A percentile compares a stretch with the other conserved stretches of the same genome.
Evolutionary conservation across 2,329 filamentous ascomycete genomes (phyloP).

Genomic region (Exserohilum rostratum): DNA sequence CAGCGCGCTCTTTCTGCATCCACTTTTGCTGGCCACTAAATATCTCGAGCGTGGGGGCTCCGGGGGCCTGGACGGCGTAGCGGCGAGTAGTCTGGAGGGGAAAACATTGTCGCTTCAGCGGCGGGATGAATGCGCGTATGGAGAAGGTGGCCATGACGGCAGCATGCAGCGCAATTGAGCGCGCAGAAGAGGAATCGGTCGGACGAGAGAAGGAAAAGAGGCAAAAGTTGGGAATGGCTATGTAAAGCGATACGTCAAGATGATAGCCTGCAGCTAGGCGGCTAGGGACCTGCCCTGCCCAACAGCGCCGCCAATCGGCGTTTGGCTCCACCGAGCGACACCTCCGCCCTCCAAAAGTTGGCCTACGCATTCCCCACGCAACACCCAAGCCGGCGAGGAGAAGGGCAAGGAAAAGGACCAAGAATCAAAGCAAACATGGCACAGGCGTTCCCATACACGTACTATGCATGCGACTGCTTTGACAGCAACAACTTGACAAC

Average conservation of each 20-base stretch:
- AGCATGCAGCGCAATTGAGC: neutral
- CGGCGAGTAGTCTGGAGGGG: slow-evolving; percentile 49
- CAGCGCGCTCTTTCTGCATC: slow-evolving; percentile 88
- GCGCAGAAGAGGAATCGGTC: neutral
- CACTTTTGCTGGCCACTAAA: slow-evolving; percentile 90
- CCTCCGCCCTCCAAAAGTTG: slow-evolving; percentile 5
- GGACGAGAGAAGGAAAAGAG: neutral
- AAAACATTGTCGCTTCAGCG: slow-evolving; percentile 33
- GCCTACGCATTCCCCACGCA: slow-evolving; percentile 7
- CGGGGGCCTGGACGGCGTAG: slow-evolving; percentile 80
- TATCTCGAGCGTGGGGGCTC: slow-evolving; percentile 80
- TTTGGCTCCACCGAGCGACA: slow-evolving; percentile 15
- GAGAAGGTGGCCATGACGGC: slow-evolving; percentile 41
- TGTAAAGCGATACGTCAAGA: slow-evolving; percentile 16
- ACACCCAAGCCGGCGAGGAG: neutral
- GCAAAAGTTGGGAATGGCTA: neutral
- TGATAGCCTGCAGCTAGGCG: neutral
- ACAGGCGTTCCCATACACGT: slow-evolving; percentile 66
- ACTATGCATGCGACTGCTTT: slow-evolving; percentile 69
- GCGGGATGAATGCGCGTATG: slow-evolving; percentile 46
- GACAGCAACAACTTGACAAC: slow-evolving; percentile 50
- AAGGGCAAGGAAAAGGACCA: neutral
- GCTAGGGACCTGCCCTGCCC: neutral
- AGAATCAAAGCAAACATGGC: slow-evolving; percentile 50
- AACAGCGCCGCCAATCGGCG: slow-evolving; percentile 15